Evolutionary conservation across 1,284 basidiomycete genomes (phyloP).

Genomic region (Leccinum proximum): DNA sequence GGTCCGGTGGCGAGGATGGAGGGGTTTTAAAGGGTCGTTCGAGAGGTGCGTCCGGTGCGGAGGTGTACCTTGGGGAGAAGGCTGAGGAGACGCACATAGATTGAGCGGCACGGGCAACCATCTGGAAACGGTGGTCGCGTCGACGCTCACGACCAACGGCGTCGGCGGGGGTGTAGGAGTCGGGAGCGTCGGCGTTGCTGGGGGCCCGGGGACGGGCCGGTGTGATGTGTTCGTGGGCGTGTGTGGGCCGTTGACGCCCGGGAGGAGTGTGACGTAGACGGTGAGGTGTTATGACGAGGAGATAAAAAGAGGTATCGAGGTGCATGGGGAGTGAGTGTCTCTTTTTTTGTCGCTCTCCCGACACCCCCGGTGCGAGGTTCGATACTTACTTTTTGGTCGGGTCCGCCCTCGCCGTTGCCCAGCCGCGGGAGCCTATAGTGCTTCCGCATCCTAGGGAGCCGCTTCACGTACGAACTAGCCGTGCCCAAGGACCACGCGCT

Average conservation of each 20-base stretch:
- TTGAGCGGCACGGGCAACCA: conserved; percentile 72
- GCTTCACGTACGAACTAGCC: not conserved
- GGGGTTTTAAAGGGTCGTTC: conserved; percentile 72
- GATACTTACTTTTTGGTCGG: no score
- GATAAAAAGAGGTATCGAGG: not conserved
- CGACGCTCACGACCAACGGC: conserved; percentile 31
- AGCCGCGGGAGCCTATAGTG: no score
- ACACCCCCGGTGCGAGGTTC: no score
- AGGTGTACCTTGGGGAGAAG: not conserved
- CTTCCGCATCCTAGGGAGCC: no score
- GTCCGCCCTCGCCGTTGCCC: not conserved
- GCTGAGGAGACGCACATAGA: conserved; percentile 35
- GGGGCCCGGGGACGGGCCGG: not conserved
- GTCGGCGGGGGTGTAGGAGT: conserved; percentile 28
- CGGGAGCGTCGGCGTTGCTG: not conserved
- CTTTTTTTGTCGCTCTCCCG: not conserved
- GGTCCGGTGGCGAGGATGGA: conserved; percentile 49
- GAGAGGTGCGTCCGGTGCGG: conserved; percentile 51
- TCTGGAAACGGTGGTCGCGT: conserved; percentile 46
- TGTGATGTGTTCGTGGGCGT: conserved; percentile 62
- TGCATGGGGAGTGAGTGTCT: not conserved
- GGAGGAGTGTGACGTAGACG: conserved; percentile 48
- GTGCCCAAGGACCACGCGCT: not conserved
- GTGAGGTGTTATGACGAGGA: conserved; percentile 30
- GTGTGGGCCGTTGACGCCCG: conserved; percentile 62